Evolutionary conservation across 1,284 basidiomycete genomes (phyloP).

Genomic region (Jaminaea rosea): DNA sequence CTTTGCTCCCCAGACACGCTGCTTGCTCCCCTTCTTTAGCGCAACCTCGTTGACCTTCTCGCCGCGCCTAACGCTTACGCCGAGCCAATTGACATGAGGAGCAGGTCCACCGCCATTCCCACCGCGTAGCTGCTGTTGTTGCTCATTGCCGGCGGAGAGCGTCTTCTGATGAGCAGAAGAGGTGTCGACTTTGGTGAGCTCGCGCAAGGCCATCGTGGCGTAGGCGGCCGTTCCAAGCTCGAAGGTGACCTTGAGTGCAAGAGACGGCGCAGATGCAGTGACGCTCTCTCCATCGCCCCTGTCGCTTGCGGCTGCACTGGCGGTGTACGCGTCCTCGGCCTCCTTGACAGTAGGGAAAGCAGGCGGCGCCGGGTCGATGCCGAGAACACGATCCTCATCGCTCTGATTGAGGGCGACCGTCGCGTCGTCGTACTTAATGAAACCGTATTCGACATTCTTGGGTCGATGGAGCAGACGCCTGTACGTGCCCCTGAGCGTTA

Average conservation of each 20-base stretch:
- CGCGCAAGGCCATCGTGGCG: conserved; percentile 43
- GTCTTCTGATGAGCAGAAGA: conserved; percentile 24
- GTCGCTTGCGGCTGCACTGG: background rate
- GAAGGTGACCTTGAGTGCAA: conserved; percentile 34
- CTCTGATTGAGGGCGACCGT: conserved; percentile 81
- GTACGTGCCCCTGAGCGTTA: conserved; percentile 83
- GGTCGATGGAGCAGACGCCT: conserved; percentile 81
- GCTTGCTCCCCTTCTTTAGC: background rate
- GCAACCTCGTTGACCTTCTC: background rate
- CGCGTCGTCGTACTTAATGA: conserved; percentile 82
- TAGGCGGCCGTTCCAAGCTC: conserved; percentile 38
- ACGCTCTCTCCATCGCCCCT: background rate
- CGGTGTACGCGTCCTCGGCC: conserved; percentile 1
- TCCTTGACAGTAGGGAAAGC: conserved; percentile 2
- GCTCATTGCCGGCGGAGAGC: conserved; percentile 26
- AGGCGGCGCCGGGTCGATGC: conserved; percentile 24
- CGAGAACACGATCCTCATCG: conserved; percentile 83
- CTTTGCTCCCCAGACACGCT: background rate
- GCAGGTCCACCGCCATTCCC: background rate
- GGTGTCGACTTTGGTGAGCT: conserved; percentile 42
- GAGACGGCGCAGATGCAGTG: conserved; percentile 1
- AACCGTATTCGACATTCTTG: conserved; percentile 64
- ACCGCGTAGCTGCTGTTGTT: conserved; percentile 10
- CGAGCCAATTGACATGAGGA: background rate
- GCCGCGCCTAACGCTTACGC: background rate